A percentile compares a stretch with the other conserved stretches of the same genome.
Evolutionary conservation across 2,329 filamentous ascomycete genomes (phyloP).

Genomic region (Nothopassalora personata): DNA sequence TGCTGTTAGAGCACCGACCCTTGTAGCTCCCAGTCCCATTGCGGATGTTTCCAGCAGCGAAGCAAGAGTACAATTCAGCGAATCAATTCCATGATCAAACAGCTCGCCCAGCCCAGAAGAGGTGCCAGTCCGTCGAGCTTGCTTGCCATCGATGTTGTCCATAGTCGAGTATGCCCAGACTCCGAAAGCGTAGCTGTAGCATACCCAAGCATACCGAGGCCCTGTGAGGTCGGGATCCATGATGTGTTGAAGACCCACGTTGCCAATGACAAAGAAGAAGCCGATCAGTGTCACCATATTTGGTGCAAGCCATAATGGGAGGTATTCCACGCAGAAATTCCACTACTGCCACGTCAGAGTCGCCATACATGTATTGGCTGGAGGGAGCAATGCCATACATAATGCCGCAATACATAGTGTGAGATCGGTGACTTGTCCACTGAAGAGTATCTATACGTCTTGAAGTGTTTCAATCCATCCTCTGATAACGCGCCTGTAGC

Average conservation of each 20-base stretch:
- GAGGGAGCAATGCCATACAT: slow-evolving; percentile 56
- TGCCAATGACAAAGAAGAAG: slow-evolving; percentile 87
- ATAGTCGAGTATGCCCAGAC: slow-evolving; percentile 97
- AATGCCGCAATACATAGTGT: slow-evolving; percentile 87
- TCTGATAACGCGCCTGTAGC: slow-evolving; percentile 57
- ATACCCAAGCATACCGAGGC: slow-evolving; percentile 71
- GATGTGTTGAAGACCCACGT: slow-evolving; percentile 69
- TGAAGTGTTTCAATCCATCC: slow-evolving; percentile 84
- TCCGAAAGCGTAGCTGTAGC: slow-evolving; percentile 91
- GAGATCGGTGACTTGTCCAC: slow-evolving; percentile 95
- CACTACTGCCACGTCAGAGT: slow-evolving; percentile 55
- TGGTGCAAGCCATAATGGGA: slow-evolving; percentile 93
- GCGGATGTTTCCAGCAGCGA: slow-evolving; percentile 87
- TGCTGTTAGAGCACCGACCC: slow-evolving; percentile 83
- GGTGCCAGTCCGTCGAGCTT: slow-evolving; percentile 88
- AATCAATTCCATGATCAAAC: slow-evolving; percentile 98
- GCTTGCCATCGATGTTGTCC: slow-evolving; percentile 98
- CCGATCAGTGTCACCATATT: slow-evolving; percentile 96
- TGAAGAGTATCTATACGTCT: slow-evolving; percentile 93
- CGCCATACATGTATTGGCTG: background rate
- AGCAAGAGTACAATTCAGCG: slow-evolving; percentile 90
- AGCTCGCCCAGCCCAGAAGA: slow-evolving; percentile 93
- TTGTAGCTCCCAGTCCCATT: slow-evolving; percentile 82
- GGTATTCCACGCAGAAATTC: slow-evolving; percentile 88
- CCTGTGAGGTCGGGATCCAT: slow-evolving; percentile 87